A percentile compares a stretch with the other conserved stretches of the same genome.
phyloP scores from a whole-genome alignment of 495 filamentous ascomycete species.

The Pseudotulostoma volvatum region DNA sequence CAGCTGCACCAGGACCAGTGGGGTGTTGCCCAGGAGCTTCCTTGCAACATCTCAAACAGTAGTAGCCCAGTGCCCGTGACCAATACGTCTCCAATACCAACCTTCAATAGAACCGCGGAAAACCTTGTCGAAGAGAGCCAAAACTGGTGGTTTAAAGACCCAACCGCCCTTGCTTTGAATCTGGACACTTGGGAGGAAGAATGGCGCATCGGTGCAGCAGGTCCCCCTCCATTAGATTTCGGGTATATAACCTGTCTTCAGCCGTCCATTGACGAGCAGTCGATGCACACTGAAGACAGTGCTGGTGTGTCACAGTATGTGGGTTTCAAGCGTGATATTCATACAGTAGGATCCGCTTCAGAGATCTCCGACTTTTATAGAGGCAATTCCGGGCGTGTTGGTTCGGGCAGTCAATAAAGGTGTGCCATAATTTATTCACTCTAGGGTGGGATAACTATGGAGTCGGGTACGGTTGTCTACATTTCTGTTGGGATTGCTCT shows the following conservation, averaged over 20 bases:
- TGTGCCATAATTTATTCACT: no score
- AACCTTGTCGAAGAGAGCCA: conserved; percentile 37
- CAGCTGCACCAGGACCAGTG: neutral
- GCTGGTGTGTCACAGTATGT: neutral
- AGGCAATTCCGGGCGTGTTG: no score
- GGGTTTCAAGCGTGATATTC: neutral
- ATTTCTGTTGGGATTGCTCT: no score
- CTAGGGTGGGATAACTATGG: no score
- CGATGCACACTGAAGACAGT: neutral
- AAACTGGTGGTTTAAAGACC: conserved; percentile 42
- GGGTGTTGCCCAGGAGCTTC: conserved; percentile 1
- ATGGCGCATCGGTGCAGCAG: conserved; percentile 1
- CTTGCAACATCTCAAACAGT: conserved; percentile 7
- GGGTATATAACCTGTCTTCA: conserved; percentile 18
- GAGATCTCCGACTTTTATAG: neutral
- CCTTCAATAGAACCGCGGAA: conserved; percentile 28
- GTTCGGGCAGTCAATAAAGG: no score
- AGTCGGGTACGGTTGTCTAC: no score
- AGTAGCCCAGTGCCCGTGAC: conserved; percentile 6
- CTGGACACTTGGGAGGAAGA: conserved; percentile 32
- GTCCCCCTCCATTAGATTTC: neutral
- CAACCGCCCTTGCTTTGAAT: conserved; percentile 25
- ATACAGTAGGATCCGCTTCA: neutral
- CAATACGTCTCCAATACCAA: conserved; percentile 18
- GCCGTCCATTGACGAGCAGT: conserved; percentile 2